These are phyloP conservation scores for Penicillium palitans DNA, from an alignment of 2,329 filamentous ascomycete species.

Conservation along the genomic window DNA sequence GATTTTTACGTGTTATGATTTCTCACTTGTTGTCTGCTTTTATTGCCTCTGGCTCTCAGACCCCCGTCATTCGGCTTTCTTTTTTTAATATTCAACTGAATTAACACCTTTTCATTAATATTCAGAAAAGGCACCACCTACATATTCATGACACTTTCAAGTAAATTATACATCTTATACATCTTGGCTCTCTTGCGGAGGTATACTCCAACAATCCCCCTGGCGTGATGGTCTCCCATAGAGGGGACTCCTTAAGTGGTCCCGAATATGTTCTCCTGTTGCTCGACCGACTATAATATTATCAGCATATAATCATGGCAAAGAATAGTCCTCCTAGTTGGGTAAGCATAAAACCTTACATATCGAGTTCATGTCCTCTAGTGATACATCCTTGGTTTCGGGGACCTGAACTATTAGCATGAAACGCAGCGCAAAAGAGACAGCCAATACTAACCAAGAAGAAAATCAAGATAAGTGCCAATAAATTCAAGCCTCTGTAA, in stretches of 20 bases:
- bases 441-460: background rate
- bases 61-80: background rate
- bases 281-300: background rate
- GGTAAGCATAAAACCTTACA: constrained; percentile 9
- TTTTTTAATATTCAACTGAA: background rate
- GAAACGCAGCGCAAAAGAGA: background rate
- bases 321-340: background rate
- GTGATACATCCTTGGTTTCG: constrained; percentile 4
- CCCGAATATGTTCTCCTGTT: background rate
- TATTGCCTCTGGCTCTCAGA: background rate
- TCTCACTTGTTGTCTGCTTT: background rate
- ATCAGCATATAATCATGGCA: background rate
- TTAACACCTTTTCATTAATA: background rate
- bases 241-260: background rate
- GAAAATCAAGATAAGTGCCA: background rate
- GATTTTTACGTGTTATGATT: background rate
- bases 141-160: background rate
- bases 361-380: constrained; percentile 17
- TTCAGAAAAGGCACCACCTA: background rate
- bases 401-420: constrained; percentile 15
- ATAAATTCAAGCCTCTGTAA: background rate
- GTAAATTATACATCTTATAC: background rate
- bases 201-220: background rate
- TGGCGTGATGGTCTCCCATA: background rate
- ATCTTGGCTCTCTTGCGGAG: background rate